These are phyloP conservation scores for Phylloboletellus chloephorus DNA, from an alignment of 1,284 basidiomycete species.

Conservation along the genomic window DNA sequence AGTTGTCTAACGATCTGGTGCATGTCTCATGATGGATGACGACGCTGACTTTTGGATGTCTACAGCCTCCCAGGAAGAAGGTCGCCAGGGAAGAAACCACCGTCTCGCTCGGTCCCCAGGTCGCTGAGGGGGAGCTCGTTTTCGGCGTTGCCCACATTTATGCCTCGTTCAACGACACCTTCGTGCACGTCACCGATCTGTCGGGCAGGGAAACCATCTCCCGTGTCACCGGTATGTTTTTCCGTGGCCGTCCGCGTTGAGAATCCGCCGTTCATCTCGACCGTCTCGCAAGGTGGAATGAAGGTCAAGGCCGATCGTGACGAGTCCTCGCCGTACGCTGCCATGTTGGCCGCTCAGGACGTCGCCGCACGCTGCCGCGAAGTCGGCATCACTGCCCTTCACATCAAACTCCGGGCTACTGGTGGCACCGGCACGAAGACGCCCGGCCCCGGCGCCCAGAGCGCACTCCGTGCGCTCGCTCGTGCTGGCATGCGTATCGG, in stretches of 20 bases:
- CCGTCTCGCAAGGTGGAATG: constrained; percentile 73
- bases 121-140: constrained; percentile 91
- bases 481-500: constrained; percentile 99
- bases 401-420: constrained; percentile 97
- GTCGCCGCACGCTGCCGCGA: constrained; percentile 96
- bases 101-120: constrained; percentile 89
- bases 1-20: background rate
- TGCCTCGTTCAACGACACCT: constrained; percentile 99
- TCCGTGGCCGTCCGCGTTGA: background rate
- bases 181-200: constrained; percentile 98
- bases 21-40: constrained; percentile 34
- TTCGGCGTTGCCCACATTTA: constrained; percentile 97
- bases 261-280: background rate
- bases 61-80: constrained; percentile 77
- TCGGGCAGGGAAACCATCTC: constrained; percentile 99
- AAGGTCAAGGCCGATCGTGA: constrained; percentile 99
- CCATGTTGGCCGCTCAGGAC: constrained; percentile 99
- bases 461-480: constrained; percentile 95
- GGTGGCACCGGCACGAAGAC: constrained; percentile 99
- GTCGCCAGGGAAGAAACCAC: constrained; percentile 73
- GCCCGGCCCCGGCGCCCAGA: constrained; percentile 97
- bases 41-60: constrained; percentile 39
- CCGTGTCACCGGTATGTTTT: constrained; percentile 83
- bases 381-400: constrained; percentile 96
- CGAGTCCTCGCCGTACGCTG: constrained; percentile 98